phyloP scores from a whole-genome alignment of 495 filamentous ascomycete genomes.

The Trichoderma erinaceum region DNA sequence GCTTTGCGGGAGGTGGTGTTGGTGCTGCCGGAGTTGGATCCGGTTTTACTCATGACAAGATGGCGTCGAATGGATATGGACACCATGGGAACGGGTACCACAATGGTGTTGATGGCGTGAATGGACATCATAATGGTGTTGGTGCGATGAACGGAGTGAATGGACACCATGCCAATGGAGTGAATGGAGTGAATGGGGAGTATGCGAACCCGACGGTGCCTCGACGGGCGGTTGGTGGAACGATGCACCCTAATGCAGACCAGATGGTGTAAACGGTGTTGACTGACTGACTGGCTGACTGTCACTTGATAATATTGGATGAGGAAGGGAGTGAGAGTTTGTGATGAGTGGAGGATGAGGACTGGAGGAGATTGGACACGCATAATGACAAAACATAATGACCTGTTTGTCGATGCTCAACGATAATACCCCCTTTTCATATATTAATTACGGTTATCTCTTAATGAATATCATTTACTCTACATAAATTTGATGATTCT shows the following conservation, averaged over 20 bases:
- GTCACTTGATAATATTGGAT: background rate
- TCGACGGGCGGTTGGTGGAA: background rate
- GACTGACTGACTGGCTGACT: background rate
- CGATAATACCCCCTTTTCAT: too few relatives aligned
- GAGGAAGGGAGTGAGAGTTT: too few relatives aligned
- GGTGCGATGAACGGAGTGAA: background rate
- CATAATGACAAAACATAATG: too few relatives aligned
- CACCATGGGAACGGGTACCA: background rate
- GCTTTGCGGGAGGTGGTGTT: constrained; percentile 2
- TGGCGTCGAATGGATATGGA: background rate
- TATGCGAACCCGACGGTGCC: constrained; percentile 11
- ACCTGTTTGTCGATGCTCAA: too few relatives aligned
- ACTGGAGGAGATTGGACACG: too few relatives aligned
- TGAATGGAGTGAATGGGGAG: background rate
- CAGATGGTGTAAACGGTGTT: background rate
- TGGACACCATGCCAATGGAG: background rate
- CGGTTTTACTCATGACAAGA: background rate
- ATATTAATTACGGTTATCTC: too few relatives aligned
- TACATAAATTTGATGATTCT: too few relatives aligned
- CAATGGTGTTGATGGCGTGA: too few relatives aligned
- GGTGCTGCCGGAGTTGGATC: background rate
- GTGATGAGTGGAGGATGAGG: too few relatives aligned
- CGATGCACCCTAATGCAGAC: background rate
- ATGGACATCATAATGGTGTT: too few relatives aligned
- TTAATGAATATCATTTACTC: too few relatives aligned